Evolutionary conservation across 768 basidiomycete species (phyloP).

Genomic region (Ephemerocybe angulata): DNA sequence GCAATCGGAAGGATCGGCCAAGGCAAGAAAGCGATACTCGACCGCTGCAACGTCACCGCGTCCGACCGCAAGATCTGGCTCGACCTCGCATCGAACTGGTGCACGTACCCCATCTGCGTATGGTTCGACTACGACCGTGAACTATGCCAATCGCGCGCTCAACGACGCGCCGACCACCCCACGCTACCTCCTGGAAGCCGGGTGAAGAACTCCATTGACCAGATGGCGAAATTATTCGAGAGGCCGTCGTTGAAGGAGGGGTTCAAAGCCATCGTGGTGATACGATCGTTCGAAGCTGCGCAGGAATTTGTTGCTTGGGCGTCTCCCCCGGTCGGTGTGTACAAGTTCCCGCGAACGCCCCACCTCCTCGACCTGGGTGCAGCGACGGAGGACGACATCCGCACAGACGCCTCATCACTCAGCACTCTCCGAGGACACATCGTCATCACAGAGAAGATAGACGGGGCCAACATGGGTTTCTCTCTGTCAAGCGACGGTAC

Average conservation of each 20-base stretch:
- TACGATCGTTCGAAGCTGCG: constrained; percentile 50
- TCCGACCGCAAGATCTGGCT: constrained; percentile 50
- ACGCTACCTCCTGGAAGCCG: constrained; percentile 53
- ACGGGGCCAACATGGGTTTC: constrained; percentile 67
- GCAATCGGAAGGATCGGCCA: constrained; percentile 40
- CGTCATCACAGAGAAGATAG: constrained; percentile 61
- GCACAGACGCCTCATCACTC: constrained; percentile 23
- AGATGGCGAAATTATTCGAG: constrained; percentile 47
- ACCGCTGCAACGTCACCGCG: constrained; percentile 51
- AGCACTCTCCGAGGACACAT: constrained; percentile 24
- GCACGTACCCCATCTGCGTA: constrained; percentile 41
- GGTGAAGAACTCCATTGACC: constrained; percentile 52
- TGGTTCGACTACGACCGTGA: constrained; percentile 52
- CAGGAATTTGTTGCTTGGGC: constrained; percentile 43
- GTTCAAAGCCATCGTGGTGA: constrained; percentile 45
- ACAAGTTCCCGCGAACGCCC: constrained; percentile 60
- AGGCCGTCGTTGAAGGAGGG: constrained; percentile 48
- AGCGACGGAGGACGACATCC: constrained; percentile 51
- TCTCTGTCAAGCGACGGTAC: constrained; percentile 46
- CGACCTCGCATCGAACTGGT: constrained; percentile 46
- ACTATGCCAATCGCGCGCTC: constrained; percentile 52
- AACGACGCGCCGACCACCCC: constrained; percentile 54
- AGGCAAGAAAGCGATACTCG: constrained; percentile 44
- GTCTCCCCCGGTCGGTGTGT: constrained; percentile 34
- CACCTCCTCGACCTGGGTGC: constrained; percentile 59